Evolutionary conservation across 768 basidiomycete species (phyloP), one percentile per base, ranked within the genome.

Genomic region (Pisolithus microcarpus): DNA sequence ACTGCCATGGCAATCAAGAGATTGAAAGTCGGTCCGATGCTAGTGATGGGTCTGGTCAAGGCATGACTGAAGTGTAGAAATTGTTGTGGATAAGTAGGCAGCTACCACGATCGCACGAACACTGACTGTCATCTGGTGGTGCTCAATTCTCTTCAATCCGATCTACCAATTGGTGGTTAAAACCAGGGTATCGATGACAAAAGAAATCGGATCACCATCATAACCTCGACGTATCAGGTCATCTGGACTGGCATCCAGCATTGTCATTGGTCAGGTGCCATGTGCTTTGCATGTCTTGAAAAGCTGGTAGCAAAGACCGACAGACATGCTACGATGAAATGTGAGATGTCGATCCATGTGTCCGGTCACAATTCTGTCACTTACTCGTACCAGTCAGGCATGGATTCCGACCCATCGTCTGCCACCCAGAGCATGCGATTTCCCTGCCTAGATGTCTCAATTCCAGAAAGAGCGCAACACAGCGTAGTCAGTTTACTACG

Each of bases 241-340:
- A 43, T 81, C 75, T 18, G 95, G 66, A 50, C 91, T 86, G 0
- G 92, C 94, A 0, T 88, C 87, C 16, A 97, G 74, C 43, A 97
- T 89, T 0, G 91, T 94, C 78, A 89, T 86, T 54, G 95, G 82
- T 8, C 95, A 66, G 13, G 96, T 70, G 0, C 96, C 92, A 58
- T 91, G 88, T n/a, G 82, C 77, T 64, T 85, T 84, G 2, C 84
- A 82, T 1, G 78, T 72, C 47, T 83, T 77, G 56, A 95, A 87
- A 28, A 94, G 68, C 5, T 85, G 66, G 10, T 82, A 81, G 64
- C 88, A 89, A 15, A 96, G 72, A 0, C 86, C 83, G 1, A 81
- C 81, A 0, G 92, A 84, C 7, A 95, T 83, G 64, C 90, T 91
- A 43, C 3, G 23, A n/a, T 55, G 49, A 34, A 42, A 46, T 18